A percentile compares a stretch with the other conserved stretches of the same genome.
Evolutionary conservation across 139 green algal genomes (phyloP).

Genomic region (Chlamydomonas eustigma): DNA sequence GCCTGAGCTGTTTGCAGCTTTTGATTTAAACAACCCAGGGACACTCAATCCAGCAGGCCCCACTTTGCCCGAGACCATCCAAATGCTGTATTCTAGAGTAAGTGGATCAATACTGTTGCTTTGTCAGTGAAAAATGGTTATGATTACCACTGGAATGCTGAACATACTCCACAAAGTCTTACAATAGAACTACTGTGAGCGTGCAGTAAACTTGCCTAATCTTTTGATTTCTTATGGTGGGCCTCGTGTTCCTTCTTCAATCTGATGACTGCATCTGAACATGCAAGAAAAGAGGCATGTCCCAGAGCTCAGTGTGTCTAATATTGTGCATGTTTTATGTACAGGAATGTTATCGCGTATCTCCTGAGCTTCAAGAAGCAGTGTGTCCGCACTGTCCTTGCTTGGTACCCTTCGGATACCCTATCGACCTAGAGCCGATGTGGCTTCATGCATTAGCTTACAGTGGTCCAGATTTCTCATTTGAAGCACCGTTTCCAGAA

Average conservation of each 20-base stretch:
- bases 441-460: conserved; percentile 76
- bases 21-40: background rate
- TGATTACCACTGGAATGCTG: too few species aligned
- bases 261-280: too few species aligned
- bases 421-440: conserved; percentile 59
- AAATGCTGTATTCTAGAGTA: conserved; percentile 7
- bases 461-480: conserved; percentile 52
- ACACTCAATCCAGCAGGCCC: background rate
- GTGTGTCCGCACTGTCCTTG: conserved; percentile 53
- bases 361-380: conserved; percentile 4
- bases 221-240: too few species aligned
- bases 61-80: conserved; percentile 8
- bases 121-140: too few species aligned
- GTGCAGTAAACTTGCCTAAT: too few species aligned
- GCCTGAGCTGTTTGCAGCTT: background rate
- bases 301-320: too few species aligned
- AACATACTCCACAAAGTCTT: too few species aligned
- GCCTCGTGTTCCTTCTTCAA: too few species aligned
- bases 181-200: too few species aligned
- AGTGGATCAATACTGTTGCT: too few species aligned
- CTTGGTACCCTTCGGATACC: conserved; percentile 44
- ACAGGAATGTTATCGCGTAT: conserved; percentile 8
- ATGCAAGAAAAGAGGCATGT: too few species aligned
- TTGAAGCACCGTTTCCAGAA: conserved; percentile 47
- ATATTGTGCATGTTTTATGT: background rate